Evolutionary conservation across 768 basidiomycete species (phyloP), one percentile per base, ranked within the genome.

Genomic region (Leccinum ochraceum): DNA sequence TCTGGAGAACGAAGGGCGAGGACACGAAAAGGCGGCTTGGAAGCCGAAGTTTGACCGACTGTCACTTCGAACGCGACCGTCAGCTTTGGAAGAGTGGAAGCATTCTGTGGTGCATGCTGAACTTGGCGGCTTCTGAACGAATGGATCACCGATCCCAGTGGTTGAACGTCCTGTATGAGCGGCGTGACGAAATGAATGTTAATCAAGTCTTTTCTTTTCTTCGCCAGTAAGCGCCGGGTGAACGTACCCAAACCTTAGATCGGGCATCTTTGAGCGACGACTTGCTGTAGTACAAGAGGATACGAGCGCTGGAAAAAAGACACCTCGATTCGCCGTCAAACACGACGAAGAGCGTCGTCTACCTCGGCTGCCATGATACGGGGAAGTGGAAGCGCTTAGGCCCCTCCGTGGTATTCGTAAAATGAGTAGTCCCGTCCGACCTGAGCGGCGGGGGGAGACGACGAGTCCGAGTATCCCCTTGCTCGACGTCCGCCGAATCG

Each of bases 401-500:
- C 24, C 66, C 69, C 16, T 70, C 61, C 69, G 42, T 70, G 57
- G 30, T 63, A 59, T 20, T 69, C 68, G 7, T 67, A 63, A 3
- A 70, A 37, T 24, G 65, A 67, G 53, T 54, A 56, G 37, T 58
- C 56, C 9, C 9, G 9, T 42, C 9, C 39, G 39, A 42, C 39
- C 39, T 42, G 14, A n/a, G 17, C 14, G 14, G 42, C n/a, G 7
- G 42, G 8, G n/a, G 42, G 42, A 44, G 42, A 44, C 42, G 42
- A 44, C n/a, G n/a, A 4, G 17, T n/a, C 42, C 42, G n/a, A 44
- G 42, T 44, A n/a, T n/a, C 42, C 42, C 42, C 56, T 86, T 84
- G 71, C 89, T 95, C 62, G 84, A 82, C 0, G 94, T 91, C 71
- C 98, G 95, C 24, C 94, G 86, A 66, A 97, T 83, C 0, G 95